phyloP scores from a whole-genome alignment of 2,329 filamentous ascomycete species.

The Aspergillus japonicus region DNA sequence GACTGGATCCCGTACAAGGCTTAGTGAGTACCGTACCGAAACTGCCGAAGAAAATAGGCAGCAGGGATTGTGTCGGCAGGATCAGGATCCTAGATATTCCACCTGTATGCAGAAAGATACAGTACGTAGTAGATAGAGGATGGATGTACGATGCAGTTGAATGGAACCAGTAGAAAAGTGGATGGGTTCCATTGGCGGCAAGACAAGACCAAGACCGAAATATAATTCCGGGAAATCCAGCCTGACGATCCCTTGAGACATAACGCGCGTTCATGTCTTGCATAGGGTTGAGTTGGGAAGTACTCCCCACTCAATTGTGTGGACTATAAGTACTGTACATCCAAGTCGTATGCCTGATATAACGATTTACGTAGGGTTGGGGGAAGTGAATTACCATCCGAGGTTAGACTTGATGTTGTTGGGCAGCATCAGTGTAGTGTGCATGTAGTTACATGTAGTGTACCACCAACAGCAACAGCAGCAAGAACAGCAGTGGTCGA shows the following conservation, averaged over 20 bases:
- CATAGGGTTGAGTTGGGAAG: not conserved
- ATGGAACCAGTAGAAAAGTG: not conserved
- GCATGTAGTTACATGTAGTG: too few relatives aligned
- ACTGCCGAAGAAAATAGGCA: not conserved
- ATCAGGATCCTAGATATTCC: constrained; percentile 8
- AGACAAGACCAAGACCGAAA: not conserved
- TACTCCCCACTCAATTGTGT: not conserved
- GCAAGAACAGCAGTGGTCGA: not conserved
- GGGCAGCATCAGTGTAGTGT: too few relatives aligned
- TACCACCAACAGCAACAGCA: not conserved
- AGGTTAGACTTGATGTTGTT: too few relatives aligned
- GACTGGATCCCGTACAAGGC: too few relatives aligned
- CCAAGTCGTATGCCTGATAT: too few relatives aligned
- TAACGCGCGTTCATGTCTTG: not conserved
- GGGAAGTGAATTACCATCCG: too few relatives aligned
- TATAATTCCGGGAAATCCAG: not conserved
- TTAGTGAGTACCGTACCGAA: not conserved
- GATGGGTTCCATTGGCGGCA: not conserved
- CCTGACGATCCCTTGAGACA: not conserved
- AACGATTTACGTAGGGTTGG: too few relatives aligned
- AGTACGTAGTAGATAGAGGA: too few relatives aligned
- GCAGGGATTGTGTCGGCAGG: not conserved
- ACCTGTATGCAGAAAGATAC: not conserved
- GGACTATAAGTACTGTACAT: too few relatives aligned
- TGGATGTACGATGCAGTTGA: too few relatives aligned